Base-by-base conservation (phyloP, 805 yeast species). In the Millerozyma acaciae region DNA sequence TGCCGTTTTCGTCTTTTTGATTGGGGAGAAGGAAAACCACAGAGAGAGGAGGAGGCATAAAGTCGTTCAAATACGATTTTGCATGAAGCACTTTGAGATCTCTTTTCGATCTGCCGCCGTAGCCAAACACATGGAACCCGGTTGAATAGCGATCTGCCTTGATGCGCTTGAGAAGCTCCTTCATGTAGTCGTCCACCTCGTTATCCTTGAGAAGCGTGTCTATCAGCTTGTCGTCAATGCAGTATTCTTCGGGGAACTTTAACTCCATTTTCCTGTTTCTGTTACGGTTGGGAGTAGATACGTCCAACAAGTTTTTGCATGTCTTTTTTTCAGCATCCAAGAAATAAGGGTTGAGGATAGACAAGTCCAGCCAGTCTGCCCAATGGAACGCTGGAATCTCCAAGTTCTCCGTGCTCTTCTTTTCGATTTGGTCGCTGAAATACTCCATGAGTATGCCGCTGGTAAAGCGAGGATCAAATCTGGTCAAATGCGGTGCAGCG, bases 51-150 rank as follows among this genome's bases (percentile, higher is more conserved):
- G 55, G 45, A 1, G 62, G 60, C 64, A 65, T 65, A 32, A 69
- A 65, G 25, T 66, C 68, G 31, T 64, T 45, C 4, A 72, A 44
- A 34, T 56, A 70, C 8, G 72, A 62, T 34, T 53, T 58, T 4
- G 63, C 51, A n/a, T 63, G 62, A 4, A 65, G 22, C 2, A 50
- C 42, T 28, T 64, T 59, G 15, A 47, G 26, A 4, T 44, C 43
- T 28, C 42, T 50, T 1, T 51, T 43, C 1, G 65, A 48, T 24
- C 68, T 53, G 16, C 61, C 63, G 1, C 65, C 45, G 37, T 57
- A 47, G n/a, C 32, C 30, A 32, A 49, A 57, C 2, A 70, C 51
- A 40, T 68, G 73, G 40, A 65, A 66, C 0, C 72, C 70, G 1
- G 68, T 35, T 19, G 52, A 40, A n/a, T 28, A 26, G 12, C 32